Evolutionary conservation across 1,284 basidiomycete species (phyloP), one percentile per base, ranked within the genome.

Genomic region (Leccinum subrobustum): DNA sequence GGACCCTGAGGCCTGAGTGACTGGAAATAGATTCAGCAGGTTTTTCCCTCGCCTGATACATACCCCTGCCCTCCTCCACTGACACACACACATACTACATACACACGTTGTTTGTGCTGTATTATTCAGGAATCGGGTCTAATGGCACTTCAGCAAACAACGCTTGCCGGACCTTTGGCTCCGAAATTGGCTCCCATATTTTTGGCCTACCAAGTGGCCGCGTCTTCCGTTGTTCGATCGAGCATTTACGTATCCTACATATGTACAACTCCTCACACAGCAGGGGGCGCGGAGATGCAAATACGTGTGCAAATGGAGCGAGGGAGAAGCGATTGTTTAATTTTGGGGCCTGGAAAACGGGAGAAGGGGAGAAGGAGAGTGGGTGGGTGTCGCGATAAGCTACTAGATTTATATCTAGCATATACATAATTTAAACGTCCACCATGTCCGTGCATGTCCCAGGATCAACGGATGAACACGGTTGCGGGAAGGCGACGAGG

Each of bases 121-220:
- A 92, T 73, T 92, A 89, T 70, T 89, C 86, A n/a, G 91, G 90
- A 18, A 92, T 77, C 14, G 92, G 77, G 18, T 81, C 89, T 53
- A 84, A 70, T 61, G 69, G 78, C 61, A 71, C 73, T 33, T 71
- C 70, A 35, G 67, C 52, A 2, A 78, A 77, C 23, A 92, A 72
- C 7, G 80, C 73, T 50, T 78, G 68, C 63, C 87, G 85, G 20
- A 86, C 83, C 63, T 82, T 90, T 91, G 54, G 23, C 14, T 27
- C 37, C 4, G 64, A 25, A 18, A 39, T 70, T 52, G 42, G 39
- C 25, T 9, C 18, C 20, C 23, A 23, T 53, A 35, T 14, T 35
- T 35, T 35, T 35, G 33, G 33, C 33, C 12, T 35, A 35, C 35
- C 14, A 35, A 35, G 35, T 35, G 35, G 14, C 35, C 35, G 35